Percentiles rank a stretch among this genome's conserved stretches.
These are phyloP conservation scores for Balamuthia mandrillaris DNA, from an alignment of 208 protist species.

Conservation along the genomic window DNA sequence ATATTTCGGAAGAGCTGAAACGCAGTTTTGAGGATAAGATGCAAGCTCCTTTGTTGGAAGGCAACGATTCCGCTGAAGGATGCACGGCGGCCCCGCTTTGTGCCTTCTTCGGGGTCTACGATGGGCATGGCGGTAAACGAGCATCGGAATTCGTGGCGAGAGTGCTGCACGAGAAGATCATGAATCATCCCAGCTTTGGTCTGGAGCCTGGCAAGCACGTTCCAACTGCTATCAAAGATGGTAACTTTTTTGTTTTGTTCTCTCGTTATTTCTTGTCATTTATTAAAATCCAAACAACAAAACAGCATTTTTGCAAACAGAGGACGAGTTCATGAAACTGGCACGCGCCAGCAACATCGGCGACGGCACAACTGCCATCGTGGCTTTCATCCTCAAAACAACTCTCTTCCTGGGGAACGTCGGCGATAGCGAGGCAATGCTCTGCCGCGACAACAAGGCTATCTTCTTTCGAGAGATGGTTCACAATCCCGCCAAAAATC, in stretches of 20 bases:
- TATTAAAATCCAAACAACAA: neutral
- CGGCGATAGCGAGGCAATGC: neutral
- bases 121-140: neutral
- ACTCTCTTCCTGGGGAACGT: neutral
- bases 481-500: conserved; percentile 10
- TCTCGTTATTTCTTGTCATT: too few relatives aligned
- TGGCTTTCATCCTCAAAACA: neutral
- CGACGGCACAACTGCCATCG: neutral
- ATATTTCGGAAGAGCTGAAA: too few relatives aligned
- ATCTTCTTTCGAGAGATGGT: neutral
- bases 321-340: neutral
- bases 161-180: neutral
- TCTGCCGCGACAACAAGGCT: neutral
- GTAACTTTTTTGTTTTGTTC: too few relatives aligned
- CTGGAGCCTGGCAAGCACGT: neutral
- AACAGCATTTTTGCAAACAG: neutral
- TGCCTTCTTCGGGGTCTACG: conserved; percentile 10
- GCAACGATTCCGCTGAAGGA: too few relatives aligned
- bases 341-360: neutral
- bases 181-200: neutral
- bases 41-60: too few relatives aligned
- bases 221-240: too few relatives aligned
- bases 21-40: too few relatives aligned
- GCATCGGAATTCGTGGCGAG: neutral
- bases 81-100: neutral